Evolutionary conservation across 441 rosid species (phyloP).

Genomic region (Gossypium lobatum): DNA sequence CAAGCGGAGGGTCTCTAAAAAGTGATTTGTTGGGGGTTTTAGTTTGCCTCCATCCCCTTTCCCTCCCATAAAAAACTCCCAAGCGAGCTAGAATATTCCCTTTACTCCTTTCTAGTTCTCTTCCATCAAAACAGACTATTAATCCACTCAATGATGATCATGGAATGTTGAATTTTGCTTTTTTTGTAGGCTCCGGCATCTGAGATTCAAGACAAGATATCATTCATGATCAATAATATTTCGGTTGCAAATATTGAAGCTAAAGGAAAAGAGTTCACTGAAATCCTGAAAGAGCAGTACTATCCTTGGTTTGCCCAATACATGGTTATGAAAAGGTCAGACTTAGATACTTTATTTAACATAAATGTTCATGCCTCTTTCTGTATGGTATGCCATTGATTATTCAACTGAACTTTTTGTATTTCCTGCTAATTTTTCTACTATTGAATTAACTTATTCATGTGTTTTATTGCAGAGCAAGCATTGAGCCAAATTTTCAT

Average conservation of each 20-base stretch:
- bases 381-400: neutral
- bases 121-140: neutral
- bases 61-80: neutral
- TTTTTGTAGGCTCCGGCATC: slow-evolving; percentile 71
- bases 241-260: slow-evolving; percentile 76
- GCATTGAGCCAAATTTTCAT: slow-evolving; percentile 98
- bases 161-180: neutral
- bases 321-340: slow-evolving; percentile 98
- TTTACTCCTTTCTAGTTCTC: neutral
- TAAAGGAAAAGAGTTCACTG: slow-evolving; percentile 83
- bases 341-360: neutral
- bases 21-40: neutral
- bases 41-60: neutral
- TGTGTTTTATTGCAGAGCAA: slow-evolving; percentile 56
- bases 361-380: neutral
- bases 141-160: neutral
- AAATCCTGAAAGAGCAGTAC: slow-evolving; percentile 74
- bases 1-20: neutral
- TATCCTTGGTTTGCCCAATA: slow-evolving; percentile 97
- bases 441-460: slow-evolving; percentile 4
- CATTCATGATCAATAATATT: slow-evolving; percentile 84
- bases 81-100: neutral
- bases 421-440: slow-evolving; percentile 8
- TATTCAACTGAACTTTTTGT: neutral
- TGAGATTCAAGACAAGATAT: slow-evolving; percentile 86